A percentile compares a stretch with the other conserved stretches of the same genome.
These are phyloP conservation scores for Lentinula guzmanii DNA, from an alignment of 768 basidiomycete genomes.

Conservation along the genomic window DNA sequence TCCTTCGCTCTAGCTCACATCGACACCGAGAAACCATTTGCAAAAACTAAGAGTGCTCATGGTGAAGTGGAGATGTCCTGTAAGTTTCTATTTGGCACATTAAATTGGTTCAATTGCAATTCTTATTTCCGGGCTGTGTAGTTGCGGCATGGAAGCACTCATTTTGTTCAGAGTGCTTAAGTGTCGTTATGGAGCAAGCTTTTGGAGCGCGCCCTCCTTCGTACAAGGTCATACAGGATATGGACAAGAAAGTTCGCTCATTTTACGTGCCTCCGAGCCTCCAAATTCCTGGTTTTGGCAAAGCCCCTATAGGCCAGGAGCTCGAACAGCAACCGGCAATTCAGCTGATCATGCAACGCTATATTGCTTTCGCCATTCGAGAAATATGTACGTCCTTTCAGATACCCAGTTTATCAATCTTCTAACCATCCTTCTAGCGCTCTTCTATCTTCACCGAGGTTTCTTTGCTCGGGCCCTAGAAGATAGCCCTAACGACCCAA, in stretches of 20 bases:
- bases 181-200: conserved; percentile 59
- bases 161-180: conserved; percentile 56
- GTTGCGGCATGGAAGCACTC: conserved; percentile 68
- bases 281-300: conserved; percentile 58
- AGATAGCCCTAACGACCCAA: conserved; percentile 55
- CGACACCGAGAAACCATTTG: conserved; percentile 47
- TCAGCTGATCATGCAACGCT: conserved; percentile 62
- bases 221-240: conserved; percentile 56
- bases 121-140: conserved; percentile 17
- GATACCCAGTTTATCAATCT: neutral
- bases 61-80: conserved; percentile 61
- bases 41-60: conserved; percentile 33
- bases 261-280: conserved; percentile 63
- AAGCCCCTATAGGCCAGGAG: conserved; percentile 34
- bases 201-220: conserved; percentile 58
- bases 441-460: conserved; percentile 72
- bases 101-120: neutral
- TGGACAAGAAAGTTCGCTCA: conserved; percentile 59
- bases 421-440: conserved; percentile 27
- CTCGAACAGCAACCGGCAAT: conserved; percentile 39
- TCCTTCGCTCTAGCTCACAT: conserved; percentile 54
- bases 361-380: conserved; percentile 59
- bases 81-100: conserved; percentile 24
- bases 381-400: conserved; percentile 49
- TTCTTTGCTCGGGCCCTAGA: conserved; percentile 69